phyloP scores from a whole-genome alignment of 768 basidiomycete genomes.

The Leccinum rimulosum region DNA sequence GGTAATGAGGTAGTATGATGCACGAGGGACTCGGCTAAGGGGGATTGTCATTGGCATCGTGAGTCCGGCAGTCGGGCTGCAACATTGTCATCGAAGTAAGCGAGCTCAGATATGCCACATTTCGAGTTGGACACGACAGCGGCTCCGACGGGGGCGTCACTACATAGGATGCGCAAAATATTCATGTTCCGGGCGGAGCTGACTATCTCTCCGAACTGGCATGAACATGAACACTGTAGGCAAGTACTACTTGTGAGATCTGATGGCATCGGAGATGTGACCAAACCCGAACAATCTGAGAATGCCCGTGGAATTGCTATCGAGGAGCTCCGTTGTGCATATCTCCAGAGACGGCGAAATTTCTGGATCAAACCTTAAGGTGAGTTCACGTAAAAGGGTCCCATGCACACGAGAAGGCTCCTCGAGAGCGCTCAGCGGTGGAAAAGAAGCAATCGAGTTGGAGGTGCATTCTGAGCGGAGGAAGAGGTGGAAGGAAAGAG shows the following conservation, averaged over 20 bases:
- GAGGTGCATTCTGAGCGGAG: neutral
- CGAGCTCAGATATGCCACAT: slow-evolving; percentile 10
- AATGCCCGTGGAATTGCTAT: slow-evolving; percentile 3
- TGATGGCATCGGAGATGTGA: slow-evolving; percentile 19
- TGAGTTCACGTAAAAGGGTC: slow-evolving; percentile 15
- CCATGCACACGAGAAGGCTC: slow-evolving; percentile 5
- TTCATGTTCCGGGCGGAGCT: neutral
- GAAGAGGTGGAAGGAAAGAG: neutral
- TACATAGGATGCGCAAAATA: neutral
- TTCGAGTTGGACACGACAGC: slow-evolving; percentile 10
- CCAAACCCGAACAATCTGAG: slow-evolving; percentile 12
- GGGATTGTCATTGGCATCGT: slow-evolving; percentile 2
- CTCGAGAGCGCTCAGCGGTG: neutral
- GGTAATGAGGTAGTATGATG: slow-evolving; percentile 5
- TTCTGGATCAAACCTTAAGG: slow-evolving; percentile 12
- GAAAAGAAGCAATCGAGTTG: slow-evolving; percentile 6
- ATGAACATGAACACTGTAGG: neutral
- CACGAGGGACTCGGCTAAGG: neutral
- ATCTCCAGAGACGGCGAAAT: slow-evolving; percentile 2
- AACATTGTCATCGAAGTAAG: slow-evolving; percentile 9
- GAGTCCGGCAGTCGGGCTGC: neutral
- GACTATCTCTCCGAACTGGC: neutral
- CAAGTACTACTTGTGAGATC: neutral
- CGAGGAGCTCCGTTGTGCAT: slow-evolving; percentile 8
- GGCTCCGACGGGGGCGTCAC: neutral